phyloP scores from a whole-genome alignment of 1,284 basidiomycete species.

The Hemileia vastatrix region DNA sequence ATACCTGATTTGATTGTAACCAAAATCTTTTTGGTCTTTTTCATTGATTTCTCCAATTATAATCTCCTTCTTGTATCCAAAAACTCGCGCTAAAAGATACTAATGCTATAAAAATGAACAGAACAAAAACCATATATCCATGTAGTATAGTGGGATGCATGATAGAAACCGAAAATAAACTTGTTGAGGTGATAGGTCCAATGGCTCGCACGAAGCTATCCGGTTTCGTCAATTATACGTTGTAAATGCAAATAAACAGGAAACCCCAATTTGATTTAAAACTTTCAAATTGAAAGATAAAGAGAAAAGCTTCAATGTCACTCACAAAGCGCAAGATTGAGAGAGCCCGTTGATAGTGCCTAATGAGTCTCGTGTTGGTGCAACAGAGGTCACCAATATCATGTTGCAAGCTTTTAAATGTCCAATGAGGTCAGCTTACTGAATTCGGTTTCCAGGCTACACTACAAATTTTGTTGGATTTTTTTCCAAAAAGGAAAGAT shows the following conservation, averaged over 20 bases:
- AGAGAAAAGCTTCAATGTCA: background rate
- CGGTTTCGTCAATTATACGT: background rate
- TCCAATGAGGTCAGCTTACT: background rate
- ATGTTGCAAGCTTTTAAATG: slow-evolving; percentile 33
- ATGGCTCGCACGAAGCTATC: slow-evolving; percentile 5
- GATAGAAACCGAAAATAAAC: slow-evolving; percentile 7
- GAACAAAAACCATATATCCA: slow-evolving; percentile 1
- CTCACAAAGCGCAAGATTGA: slow-evolving; percentile 24
- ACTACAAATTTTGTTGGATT: too few relatives aligned
- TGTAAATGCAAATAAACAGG: background rate
- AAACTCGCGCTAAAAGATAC: too few relatives aligned
- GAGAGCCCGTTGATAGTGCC: slow-evolving; percentile 41
- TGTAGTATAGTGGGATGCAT: background rate
- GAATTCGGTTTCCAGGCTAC: background rate
- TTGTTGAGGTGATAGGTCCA: slow-evolving; percentile 11
- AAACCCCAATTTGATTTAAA: background rate
- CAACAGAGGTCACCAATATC: slow-evolving; percentile 38
- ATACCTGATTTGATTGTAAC: too few relatives aligned
- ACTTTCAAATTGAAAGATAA: background rate
- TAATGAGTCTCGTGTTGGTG: slow-evolving; percentile 32
- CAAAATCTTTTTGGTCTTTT: too few relatives aligned
- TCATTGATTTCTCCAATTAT: too few relatives aligned
- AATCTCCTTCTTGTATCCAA: too few relatives aligned
- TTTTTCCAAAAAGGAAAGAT: background rate
- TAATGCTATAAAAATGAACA: background rate